These are phyloP conservation scores for Teunomyces cretensis DNA, from an alignment of 805 yeast species.

Conservation along the genomic window DNA sequence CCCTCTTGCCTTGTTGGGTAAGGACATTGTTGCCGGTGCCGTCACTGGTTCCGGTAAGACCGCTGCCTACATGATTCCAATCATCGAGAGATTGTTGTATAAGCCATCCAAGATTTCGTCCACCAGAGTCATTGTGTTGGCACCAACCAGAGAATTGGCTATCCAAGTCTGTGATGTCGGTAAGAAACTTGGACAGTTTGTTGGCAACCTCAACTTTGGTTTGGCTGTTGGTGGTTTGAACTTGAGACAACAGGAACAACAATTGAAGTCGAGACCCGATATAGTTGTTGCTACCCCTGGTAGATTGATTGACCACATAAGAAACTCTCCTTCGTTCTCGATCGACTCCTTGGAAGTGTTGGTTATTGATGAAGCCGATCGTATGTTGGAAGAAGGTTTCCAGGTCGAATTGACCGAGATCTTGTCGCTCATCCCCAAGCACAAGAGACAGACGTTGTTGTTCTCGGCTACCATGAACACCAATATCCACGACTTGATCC, in stretches of 20 bases:
- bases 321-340: slow-evolving; percentile 90
- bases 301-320: slow-evolving; percentile 93
- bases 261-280: slow-evolving; percentile 89
- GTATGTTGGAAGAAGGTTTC: slow-evolving; percentile 99
- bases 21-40: slow-evolving; percentile 98
- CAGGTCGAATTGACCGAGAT: slow-evolving; percentile 93
- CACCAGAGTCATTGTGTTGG: slow-evolving; percentile 84
- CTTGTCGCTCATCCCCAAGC: slow-evolving; percentile 74
- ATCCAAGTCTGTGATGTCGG: slow-evolving; percentile 96
- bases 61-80: slow-evolving; percentile 96
- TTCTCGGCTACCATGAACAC: slow-evolving; percentile 99
- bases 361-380: slow-evolving; percentile 96
- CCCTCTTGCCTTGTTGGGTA: slow-evolving; percentile 90
- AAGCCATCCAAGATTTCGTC: slow-evolving; percentile 84
- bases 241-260: slow-evolving; percentile 93
- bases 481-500: slow-evolving; percentile 81
- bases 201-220: slow-evolving; percentile 78
- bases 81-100: slow-evolving; percentile 85
- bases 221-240: slow-evolving; percentile 98
- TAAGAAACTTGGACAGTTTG: slow-evolving; percentile 74
- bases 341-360: slow-evolving; percentile 90
- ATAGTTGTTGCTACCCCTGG: slow-evolving; percentile 98
- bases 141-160: slow-evolving; percentile 98
- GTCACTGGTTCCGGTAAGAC: slow-evolving; percentile 99
- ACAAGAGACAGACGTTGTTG: slow-evolving; percentile 87